These are phyloP conservation scores for Heterobasidion occidentale DNA, from an alignment of 1,284 basidiomycete genomes.

Conservation along the genomic window DNA sequence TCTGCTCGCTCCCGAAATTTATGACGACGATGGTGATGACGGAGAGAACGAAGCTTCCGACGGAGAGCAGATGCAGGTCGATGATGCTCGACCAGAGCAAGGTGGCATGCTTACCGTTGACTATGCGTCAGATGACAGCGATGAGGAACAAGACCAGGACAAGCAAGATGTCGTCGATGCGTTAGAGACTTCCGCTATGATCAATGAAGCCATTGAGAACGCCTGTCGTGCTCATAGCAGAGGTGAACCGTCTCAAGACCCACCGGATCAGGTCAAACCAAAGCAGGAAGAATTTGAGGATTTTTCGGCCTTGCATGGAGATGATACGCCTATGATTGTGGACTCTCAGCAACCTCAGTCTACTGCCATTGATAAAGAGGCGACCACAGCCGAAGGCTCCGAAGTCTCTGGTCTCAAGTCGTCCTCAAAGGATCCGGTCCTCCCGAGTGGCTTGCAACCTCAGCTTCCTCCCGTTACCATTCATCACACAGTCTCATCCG, in stretches of 20 bases:
- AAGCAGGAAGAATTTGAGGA: constrained; percentile 64
- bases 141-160: constrained; percentile 46
- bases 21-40: constrained; percentile 15
- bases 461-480: constrained; percentile 13
- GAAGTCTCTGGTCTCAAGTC: neutral
- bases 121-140: constrained; percentile 46
- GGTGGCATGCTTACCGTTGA: constrained; percentile 23
- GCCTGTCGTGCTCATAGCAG: constrained; percentile 14
- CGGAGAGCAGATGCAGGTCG: constrained; percentile 12
- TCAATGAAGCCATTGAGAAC: constrained; percentile 45
- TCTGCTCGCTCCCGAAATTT: constrained; percentile 1
- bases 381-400: constrained; percentile 6
- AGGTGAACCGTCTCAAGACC: constrained; percentile 13
- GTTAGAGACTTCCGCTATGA: constrained; percentile 38
- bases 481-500: constrained; percentile 11
- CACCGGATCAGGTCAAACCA: constrained; percentile 33
- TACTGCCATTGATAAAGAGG: too few species aligned
- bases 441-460: neutral
- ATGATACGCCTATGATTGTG: constrained; percentile 26
- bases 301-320: constrained; percentile 33
- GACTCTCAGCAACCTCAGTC: constrained; percentile 17
- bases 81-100: constrained; percentile 11
- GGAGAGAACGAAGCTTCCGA: constrained; percentile 17
- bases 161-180: constrained; percentile 47
- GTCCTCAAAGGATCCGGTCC: neutral